Evolutionary conservation across 441 rosid species (phyloP).

Genomic region (Adansonia grandidieri): DNA sequence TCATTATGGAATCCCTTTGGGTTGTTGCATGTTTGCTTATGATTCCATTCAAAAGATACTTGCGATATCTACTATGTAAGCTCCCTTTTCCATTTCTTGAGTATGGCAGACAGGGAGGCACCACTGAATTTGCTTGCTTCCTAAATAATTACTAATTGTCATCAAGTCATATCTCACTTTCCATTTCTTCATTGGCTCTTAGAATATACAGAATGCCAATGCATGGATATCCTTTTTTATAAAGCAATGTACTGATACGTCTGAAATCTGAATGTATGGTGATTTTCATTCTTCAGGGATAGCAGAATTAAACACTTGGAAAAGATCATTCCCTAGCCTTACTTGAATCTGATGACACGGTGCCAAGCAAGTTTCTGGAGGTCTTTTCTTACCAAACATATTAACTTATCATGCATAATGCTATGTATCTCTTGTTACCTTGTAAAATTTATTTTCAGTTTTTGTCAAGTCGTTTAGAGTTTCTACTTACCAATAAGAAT

Average conservation of each 20-base stretch:
- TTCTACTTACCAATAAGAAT: slow-evolving; percentile 18
- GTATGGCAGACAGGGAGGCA: background rate
- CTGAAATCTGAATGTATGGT: background rate
- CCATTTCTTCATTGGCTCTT: background rate
- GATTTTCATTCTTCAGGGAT: slow-evolving; percentile 49
- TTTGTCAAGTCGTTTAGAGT: slow-evolving; percentile 1
- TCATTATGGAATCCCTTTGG: slow-evolving; percentile 88
- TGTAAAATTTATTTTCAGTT: background rate
- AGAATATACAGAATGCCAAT: background rate
- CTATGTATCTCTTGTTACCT: background rate
- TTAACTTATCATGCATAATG: background rate
- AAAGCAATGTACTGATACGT: background rate
- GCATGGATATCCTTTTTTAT: background rate
- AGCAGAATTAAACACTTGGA: slow-evolving; percentile 87
- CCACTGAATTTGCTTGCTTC: background rate
- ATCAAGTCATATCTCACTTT: background rate
- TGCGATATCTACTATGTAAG: slow-evolving; percentile 78
- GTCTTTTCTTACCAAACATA: slow-evolving; percentile 40
- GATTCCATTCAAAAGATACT: slow-evolving; percentile 72
- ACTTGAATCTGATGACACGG: slow-evolving; percentile 66
- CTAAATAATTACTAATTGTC: background rate
- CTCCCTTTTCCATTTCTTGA: slow-evolving; percentile 9
- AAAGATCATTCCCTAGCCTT: slow-evolving; percentile 68
- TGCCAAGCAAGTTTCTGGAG: slow-evolving; percentile 77
- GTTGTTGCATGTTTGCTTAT: slow-evolving; percentile 69